Conservation (phyloP, 2,329 filamentous ascomycete species). For the Aspergillus fumigatus region DNA sequence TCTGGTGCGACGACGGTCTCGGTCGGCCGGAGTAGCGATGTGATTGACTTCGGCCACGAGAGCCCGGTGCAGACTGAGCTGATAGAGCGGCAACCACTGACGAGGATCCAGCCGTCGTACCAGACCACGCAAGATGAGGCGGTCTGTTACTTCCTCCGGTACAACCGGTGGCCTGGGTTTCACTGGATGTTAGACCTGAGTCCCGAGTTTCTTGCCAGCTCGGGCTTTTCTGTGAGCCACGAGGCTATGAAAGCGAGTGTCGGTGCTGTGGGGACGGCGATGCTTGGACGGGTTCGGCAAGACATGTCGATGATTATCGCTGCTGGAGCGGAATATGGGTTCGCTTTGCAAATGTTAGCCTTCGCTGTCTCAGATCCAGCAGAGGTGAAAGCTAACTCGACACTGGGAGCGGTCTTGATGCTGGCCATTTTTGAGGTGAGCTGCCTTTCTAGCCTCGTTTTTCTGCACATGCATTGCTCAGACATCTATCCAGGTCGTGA, state of each 20-base stretch:
- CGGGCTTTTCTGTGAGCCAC: slow-evolving; percentile 20
- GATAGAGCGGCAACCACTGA: slow-evolving; percentile 12
- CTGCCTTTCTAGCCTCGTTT: background rate
- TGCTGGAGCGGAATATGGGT: slow-evolving; percentile 52
- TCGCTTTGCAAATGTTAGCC: slow-evolving; percentile 46
- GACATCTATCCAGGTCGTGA: slow-evolving; percentile 28
- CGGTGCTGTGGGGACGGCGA: slow-evolving; percentile 55
- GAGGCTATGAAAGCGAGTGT: slow-evolving; percentile 45
- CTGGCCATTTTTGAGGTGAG: slow-evolving; percentile 60
- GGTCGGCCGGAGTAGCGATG: slow-evolving; percentile 5
- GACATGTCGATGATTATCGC: slow-evolving; percentile 44
- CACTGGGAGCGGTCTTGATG: slow-evolving; percentile 52
- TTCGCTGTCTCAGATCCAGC: slow-evolving; percentile 28
- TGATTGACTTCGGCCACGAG: slow-evolving; percentile 20
- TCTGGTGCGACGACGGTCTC: background rate
- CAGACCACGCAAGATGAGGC: slow-evolving; percentile 29
- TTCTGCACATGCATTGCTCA: background rate
- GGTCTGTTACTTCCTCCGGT: slow-evolving; percentile 33
- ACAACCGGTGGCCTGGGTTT: slow-evolving; percentile 28
- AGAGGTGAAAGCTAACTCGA: slow-evolving; percentile 37
- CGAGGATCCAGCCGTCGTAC: slow-evolving; percentile 22
- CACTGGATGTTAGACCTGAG: slow-evolving; percentile 24
- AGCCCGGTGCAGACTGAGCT: slow-evolving; percentile 13
- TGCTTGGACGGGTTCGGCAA: slow-evolving; percentile 51
- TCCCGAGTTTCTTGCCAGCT: slow-evolving; percentile 16